phyloP scores from a whole-genome alignment of 805 yeast genomes.

The Barnettozyma wickerhamii region DNA sequence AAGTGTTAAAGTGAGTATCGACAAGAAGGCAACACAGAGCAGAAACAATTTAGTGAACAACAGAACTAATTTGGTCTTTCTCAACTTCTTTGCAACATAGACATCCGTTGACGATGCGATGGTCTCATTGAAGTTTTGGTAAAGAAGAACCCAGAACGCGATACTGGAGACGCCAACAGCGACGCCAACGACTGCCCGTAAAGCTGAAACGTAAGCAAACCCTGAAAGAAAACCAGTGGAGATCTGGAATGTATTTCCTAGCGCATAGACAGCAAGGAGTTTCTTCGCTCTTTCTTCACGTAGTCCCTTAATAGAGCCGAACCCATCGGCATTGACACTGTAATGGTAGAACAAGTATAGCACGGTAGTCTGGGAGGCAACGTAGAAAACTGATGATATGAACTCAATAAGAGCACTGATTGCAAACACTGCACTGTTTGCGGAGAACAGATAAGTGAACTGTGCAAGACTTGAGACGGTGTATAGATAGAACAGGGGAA shows the following conservation, averaged over 20 bases:
- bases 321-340: background rate
- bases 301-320: background rate
- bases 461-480: background rate
- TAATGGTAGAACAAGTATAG: background rate
- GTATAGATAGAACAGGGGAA: background rate
- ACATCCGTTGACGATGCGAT: background rate
- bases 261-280: background rate
- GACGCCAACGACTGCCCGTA: background rate
- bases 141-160: background rate
- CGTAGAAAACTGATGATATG: no score
- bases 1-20: background rate
- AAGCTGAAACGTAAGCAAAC: background rate
- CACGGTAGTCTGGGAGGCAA: no score
- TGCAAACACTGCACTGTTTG: background rate
- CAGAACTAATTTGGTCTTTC: background rate
- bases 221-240: background rate
- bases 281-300: background rate
- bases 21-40: no score
- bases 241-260: background rate
- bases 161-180: background rate
- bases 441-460: background rate
- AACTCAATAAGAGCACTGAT: no score
- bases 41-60: background rate
- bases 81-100: background rate
- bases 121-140: background rate